These are phyloP conservation scores for Clonostachys byssicola DNA, from an alignment of 2,329 filamentous ascomycete genomes.

Conservation along the genomic window DNA sequence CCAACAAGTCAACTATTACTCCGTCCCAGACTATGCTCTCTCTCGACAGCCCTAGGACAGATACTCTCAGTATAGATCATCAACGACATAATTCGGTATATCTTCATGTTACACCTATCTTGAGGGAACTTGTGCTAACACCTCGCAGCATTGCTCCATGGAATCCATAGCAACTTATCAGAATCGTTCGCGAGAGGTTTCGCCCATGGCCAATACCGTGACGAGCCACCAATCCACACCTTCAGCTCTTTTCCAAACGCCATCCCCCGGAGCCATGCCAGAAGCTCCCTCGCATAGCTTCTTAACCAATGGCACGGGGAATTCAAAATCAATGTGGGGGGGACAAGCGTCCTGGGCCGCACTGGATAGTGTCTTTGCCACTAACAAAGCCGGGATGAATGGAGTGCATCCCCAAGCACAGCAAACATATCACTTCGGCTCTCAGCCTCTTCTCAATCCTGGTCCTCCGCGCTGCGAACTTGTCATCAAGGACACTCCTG, in stretches of 20 bases:
- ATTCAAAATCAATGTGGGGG: background rate
- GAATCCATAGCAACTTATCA: background rate
- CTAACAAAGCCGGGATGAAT: constrained; percentile 21
- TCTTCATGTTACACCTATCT: background rate
- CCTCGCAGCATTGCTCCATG: constrained; percentile 40
- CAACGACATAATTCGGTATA: constrained; percentile 2
- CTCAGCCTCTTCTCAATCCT: background rate
- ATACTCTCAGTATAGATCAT: background rate
- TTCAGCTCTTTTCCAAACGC: constrained; percentile 35
- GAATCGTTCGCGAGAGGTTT: constrained; percentile 43
- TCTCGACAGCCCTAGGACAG: background rate
- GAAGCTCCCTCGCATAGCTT: constrained; percentile 26
- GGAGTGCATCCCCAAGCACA: background rate
- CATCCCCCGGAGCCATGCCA: constrained; percentile 34
- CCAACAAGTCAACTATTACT: background rate
- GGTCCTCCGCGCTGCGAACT: constrained; percentile 32
- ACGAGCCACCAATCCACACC: constrained; percentile 51
- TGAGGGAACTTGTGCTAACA: background rate
- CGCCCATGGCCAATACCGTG: constrained; percentile 47
- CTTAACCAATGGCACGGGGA: constrained; percentile 27
- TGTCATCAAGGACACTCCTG: constrained; percentile 61
- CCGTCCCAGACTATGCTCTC: background rate
- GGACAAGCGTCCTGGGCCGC: constrained; percentile 11
- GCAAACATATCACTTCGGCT: background rate
- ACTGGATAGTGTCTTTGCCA: background rate